Evolutionary conservation across 2,329 filamentous ascomycete species (phyloP).

Genomic region (Phyllosticta capitalensis): DNA sequence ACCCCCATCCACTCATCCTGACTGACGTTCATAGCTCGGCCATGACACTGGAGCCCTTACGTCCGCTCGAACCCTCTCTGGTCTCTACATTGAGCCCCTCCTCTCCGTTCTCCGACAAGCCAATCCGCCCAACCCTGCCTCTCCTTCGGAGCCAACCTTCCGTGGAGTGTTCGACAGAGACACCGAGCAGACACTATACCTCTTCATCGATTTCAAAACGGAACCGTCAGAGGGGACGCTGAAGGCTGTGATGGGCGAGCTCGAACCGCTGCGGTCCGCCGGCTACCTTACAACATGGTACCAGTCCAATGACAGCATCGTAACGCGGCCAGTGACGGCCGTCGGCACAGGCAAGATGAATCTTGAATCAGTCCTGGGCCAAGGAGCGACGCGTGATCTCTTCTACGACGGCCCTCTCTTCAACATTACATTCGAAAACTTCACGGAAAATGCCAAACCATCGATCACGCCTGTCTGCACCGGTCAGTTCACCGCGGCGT

Average conservation of each 20-base stretch:
- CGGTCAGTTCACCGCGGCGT: conserved; percentile 38
- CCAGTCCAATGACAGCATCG: conserved; percentile 37
- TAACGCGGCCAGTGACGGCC: conserved; percentile 45
- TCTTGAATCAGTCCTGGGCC: conserved; percentile 36
- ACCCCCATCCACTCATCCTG: neutral
- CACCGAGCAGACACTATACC: conserved; percentile 49
- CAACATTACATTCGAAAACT: conserved; percentile 34
- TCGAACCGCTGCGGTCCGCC: conserved; percentile 46
- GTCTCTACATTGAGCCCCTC: conserved; percentile 52
- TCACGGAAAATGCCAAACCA: conserved; percentile 43
- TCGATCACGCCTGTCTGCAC: conserved; percentile 47
- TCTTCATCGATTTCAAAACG: conserved; percentile 58
- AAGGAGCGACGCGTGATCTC: conserved; percentile 35
- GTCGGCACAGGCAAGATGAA: conserved; percentile 53
- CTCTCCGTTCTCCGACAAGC: conserved; percentile 45
- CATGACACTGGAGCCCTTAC: conserved; percentile 46
- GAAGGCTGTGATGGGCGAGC: conserved; percentile 44
- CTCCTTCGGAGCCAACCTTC: conserved; percentile 17
- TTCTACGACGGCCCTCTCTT: conserved; percentile 53
- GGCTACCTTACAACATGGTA: conserved; percentile 46
- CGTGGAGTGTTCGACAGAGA: conserved; percentile 53
- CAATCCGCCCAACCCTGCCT: conserved; percentile 46
- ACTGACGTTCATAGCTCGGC: conserved; percentile 36
- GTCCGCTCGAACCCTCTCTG: conserved; percentile 43
- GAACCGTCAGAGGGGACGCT: conserved; percentile 43